Conservation (phyloP, 1,284 basidiomycete species). For the Puccinia polysora region DNA sequence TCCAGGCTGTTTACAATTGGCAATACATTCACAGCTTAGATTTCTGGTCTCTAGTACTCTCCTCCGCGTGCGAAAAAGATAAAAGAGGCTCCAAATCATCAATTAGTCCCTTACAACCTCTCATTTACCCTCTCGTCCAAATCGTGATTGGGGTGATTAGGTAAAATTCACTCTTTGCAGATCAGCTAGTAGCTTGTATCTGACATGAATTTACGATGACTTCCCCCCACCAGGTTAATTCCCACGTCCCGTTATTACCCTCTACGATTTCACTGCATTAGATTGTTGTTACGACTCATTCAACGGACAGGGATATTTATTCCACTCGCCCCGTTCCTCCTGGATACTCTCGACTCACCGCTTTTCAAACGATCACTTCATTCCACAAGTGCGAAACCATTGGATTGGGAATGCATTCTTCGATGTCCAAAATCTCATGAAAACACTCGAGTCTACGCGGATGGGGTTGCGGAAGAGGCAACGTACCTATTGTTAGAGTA, state of each 20-base stretch:
- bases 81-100: slow-evolving; percentile 56
- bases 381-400: slow-evolving; percentile 77
- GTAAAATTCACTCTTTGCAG: slow-evolving; percentile 57
- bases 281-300: slow-evolving; percentile 67
- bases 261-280: slow-evolving; percentile 69
- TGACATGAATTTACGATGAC: slow-evolving; percentile 4
- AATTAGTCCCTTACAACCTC: slow-evolving; percentile 73
- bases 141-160: slow-evolving; percentile 85
- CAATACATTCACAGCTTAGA: slow-evolving; percentile 93
- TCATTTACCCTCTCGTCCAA: slow-evolving; percentile 94
- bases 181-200: slow-evolving; percentile 11
- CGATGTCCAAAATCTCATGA: slow-evolving; percentile 82
- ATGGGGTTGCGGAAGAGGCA: slow-evolving; percentile 77
- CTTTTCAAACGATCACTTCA: slow-evolving; percentile 74
- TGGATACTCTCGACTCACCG: slow-evolving; percentile 77
- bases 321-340: slow-evolving; percentile 75
- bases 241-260: slow-evolving; percentile 75
- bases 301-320: slow-evolving; percentile 80
- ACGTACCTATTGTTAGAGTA: slow-evolving; percentile 75
- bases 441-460: slow-evolving; percentile 79
- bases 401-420: slow-evolving; percentile 82
- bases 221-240: slow-evolving; percentile 63
- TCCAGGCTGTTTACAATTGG: slow-evolving; percentile 95
- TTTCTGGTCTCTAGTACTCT: slow-evolving; percentile 91
- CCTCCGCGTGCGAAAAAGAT: slow-evolving; percentile 67